A percentile compares a stretch with the other conserved stretches of the same genome.
These are phyloP conservation scores for Naganishia cerealis DNA, from an alignment of 1,284 basidiomycete species.

Conservation along the genomic window DNA sequence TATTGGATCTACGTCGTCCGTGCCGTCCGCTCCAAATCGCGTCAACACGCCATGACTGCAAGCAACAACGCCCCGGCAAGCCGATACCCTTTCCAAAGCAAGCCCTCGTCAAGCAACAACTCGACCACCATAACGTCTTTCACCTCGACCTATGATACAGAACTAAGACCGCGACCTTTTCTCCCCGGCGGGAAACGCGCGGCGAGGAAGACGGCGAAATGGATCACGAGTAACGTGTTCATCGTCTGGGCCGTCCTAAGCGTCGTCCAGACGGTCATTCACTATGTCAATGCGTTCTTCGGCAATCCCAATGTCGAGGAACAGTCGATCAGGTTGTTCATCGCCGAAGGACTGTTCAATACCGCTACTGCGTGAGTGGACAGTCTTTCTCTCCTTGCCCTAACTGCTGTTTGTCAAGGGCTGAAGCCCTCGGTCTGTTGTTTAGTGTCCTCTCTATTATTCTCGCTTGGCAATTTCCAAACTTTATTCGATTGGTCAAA, in stretches of 20 bases:
- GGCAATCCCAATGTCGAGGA: constrained; percentile 10
- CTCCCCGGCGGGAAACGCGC: not conserved
- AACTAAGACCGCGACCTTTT: not conserved
- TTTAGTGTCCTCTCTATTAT: constrained; percentile 23
- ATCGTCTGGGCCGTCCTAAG: constrained; percentile 14
- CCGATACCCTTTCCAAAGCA: constrained; percentile 1
- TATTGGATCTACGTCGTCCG: constrained; percentile 30
- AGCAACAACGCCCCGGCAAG: not conserved
- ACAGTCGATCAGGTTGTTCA: constrained; percentile 14
- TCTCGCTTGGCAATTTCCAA: constrained; percentile 22
- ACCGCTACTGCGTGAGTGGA: constrained; percentile 3
- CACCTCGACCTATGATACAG: not conserved
- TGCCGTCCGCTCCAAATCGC: constrained; percentile 22
- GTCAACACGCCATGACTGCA: not conserved
- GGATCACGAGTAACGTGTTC: constrained; percentile 26
- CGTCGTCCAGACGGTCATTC: constrained; percentile 15
- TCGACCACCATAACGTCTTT: not conserved
- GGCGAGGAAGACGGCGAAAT: constrained; percentile 23
- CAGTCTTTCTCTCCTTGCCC: too few relatives aligned
- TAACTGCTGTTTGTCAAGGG: too few relatives aligned
- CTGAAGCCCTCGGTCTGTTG: too few relatives aligned
- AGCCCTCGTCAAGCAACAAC: not conserved
- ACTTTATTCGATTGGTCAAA: constrained; percentile 19
- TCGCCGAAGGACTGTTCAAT: constrained; percentile 20
- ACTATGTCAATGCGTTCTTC: constrained; percentile 10